A percentile compares a stretch with the other conserved stretches of the same genome.
Conservation (phyloP, 176 grass and related monocot species). For the Eragrostis curvula region DNA sequence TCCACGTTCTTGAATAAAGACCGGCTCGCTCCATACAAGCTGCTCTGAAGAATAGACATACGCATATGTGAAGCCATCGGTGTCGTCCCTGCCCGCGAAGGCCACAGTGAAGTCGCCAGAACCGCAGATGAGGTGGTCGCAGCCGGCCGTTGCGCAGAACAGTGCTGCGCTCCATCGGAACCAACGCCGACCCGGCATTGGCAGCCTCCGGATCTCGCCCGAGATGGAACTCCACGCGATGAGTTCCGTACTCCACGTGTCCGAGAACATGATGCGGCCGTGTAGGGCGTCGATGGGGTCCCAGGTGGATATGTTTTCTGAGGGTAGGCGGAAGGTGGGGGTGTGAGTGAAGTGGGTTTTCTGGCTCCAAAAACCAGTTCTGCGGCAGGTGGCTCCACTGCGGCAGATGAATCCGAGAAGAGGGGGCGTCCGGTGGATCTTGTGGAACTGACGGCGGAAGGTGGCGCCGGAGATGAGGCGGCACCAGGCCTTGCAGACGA, state of each 20-base stretch:
- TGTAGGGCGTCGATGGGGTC: background rate
- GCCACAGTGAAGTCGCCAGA: background rate
- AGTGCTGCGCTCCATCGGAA: background rate
- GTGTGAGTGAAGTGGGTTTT: background rate
- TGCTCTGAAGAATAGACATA: background rate
- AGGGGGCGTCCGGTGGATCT: background rate
- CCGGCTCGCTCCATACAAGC: too few species aligned
- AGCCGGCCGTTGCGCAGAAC: conserved; percentile 8
- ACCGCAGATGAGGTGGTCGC: background rate
- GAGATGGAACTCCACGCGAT: background rate
- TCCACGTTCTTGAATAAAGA: too few species aligned
- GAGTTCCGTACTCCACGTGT: background rate
- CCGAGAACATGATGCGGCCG: background rate
- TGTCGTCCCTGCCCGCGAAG: background rate
- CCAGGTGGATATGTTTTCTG: background rate
- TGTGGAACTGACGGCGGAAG: background rate
- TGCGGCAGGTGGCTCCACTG: background rate
- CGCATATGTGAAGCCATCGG: background rate
- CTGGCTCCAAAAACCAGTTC: background rate
- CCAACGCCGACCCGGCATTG: too few species aligned
- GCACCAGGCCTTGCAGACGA: too few species aligned
- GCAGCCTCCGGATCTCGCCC: background rate
- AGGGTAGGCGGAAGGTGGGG: background rate
- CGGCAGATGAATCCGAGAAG: background rate
- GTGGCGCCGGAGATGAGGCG: too few species aligned